These are phyloP conservation scores for Ogataea haglerorum DNA, from an alignment of 805 yeast species.

Conservation along the genomic window DNA sequence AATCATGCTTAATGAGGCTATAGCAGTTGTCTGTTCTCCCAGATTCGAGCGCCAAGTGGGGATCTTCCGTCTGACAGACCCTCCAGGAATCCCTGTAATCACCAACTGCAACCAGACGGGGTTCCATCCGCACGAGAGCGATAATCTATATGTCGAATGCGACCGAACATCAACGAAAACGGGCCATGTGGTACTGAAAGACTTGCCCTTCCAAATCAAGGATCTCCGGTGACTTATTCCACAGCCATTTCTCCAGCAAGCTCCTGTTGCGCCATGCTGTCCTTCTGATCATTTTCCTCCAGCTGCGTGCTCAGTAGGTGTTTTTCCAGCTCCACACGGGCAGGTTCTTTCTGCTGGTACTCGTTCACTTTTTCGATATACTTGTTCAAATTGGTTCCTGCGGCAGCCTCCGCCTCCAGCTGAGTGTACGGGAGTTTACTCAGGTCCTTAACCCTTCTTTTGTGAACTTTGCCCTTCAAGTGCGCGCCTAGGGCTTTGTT, in stretches of 20 bases:
- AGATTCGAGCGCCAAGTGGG: slow-evolving; percentile 46
- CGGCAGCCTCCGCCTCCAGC: slow-evolving; percentile 87
- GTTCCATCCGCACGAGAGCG: slow-evolving; percentile 62
- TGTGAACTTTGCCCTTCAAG: slow-evolving; percentile 73
- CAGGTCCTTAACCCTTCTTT: slow-evolving; percentile 76
- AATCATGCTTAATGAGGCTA: slow-evolving; percentile 65
- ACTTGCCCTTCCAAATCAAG: slow-evolving; percentile 44
- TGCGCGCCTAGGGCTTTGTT: slow-evolving; percentile 72
- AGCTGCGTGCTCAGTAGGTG: slow-evolving; percentile 25
- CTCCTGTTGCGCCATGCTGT: slow-evolving; percentile 26
- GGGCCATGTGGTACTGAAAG: slow-evolving; percentile 51
- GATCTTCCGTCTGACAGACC: slow-evolving; percentile 59
- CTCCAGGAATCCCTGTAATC: slow-evolving; percentile 57
- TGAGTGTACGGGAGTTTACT: slow-evolving; percentile 79
- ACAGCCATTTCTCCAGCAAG: slow-evolving; percentile 21
- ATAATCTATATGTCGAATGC: slow-evolving; percentile 47
- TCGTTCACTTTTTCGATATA: slow-evolving; percentile 62
- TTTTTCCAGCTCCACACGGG: slow-evolving; percentile 42
- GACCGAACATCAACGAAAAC: slow-evolving; percentile 27
- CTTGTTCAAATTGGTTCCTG: slow-evolving; percentile 70
- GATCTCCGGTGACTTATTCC: slow-evolving; percentile 41
- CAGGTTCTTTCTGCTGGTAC: slow-evolving; percentile 48
- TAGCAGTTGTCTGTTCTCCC: slow-evolving; percentile 67
- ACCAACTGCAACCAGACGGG: slow-evolving; percentile 48
- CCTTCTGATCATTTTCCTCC: slow-evolving; percentile 33